phyloP scores from a whole-genome alignment of 2,329 filamentous ascomycete genomes.

The Stachybotrys chartarum region DNA sequence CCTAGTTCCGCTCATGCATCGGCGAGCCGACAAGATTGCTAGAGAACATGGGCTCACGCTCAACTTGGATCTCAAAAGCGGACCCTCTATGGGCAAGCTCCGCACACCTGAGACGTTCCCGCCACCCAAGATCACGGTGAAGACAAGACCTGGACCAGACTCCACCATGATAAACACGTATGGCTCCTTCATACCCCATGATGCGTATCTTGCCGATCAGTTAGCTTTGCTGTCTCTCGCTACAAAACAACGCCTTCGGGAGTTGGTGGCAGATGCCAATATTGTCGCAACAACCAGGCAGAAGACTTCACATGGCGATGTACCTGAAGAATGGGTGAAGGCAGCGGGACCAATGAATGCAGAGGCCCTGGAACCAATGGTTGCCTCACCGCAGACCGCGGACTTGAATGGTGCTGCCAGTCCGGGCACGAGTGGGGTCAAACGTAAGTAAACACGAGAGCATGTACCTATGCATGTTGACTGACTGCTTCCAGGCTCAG shows the following conservation, averaged over 20 bases:
- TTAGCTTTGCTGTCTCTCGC: constrained; percentile 76
- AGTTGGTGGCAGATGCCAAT: constrained; percentile 70
- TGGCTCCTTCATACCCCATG: constrained; percentile 66
- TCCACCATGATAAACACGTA: constrained; percentile 55
- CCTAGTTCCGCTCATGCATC: constrained; percentile 53
- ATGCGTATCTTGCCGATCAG: constrained; percentile 73
- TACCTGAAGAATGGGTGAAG: constrained; percentile 70
- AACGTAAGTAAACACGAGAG: constrained; percentile 42
- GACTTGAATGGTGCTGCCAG: constrained; percentile 41
- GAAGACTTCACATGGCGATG: constrained; percentile 68
- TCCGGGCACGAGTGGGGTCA: constrained; percentile 47
- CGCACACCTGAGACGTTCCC: constrained; percentile 41
- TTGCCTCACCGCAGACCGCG: constrained; percentile 13
- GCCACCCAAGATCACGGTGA: constrained; percentile 45
- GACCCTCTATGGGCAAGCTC: constrained; percentile 39
- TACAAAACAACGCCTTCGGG: constrained; percentile 70
- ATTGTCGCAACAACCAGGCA: constrained; percentile 64
- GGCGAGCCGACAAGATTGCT: constrained; percentile 50
- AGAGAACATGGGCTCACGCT: constrained; percentile 49
- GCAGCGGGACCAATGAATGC: constrained; percentile 52
- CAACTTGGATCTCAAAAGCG: constrained; percentile 48
- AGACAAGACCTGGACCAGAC: constrained; percentile 51
- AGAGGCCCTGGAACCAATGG: constrained; percentile 24
- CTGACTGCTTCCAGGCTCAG: constrained; percentile 27
- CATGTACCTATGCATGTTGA: background rate